Evolutionary conservation across 108 stramenopile species (phyloP), one percentile per base, ranked within the genome.

Genomic region (Craspedostauros australis): DNA sequence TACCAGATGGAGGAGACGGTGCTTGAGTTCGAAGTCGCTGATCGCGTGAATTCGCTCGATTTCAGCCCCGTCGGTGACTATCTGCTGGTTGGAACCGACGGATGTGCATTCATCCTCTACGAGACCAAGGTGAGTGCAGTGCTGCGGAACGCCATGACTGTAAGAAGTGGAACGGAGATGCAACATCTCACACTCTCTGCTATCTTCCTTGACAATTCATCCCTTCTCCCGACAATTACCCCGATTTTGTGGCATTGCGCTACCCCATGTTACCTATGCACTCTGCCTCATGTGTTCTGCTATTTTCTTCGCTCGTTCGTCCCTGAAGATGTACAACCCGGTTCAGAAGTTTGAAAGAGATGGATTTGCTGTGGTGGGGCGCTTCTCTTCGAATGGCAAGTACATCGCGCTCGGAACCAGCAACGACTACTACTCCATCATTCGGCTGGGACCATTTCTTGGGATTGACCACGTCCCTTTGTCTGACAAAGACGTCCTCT

Each of bases 81-180:
- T 45, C 33, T 62, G 12, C 34, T 58, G 1, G 62, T 70, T 29
- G 68, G 57, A 2, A 67, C 61, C n/a, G 68, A 70, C 45, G 61
- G 50, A 15, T 27, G 55, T 9, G 11, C 7, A 1, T 66, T 66
- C 36, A 58, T 50, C 5, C n/a, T 66, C 1, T 50, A 53, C 46
- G 65, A 66, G 31, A 66, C 65, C 3, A 25, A 11, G 9, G 34
- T 36, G 12, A 36, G 34, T 36, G 11, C n/a, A n/a, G n/a, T n/a
- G n/a, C n/a, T n/a, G n/a, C n/a, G n/a, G n/a, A n/a, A n/a, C n/a
- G n/a, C n/a, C n/a, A n/a, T n/a, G n/a, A n/a, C n/a, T n/a, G n/a
- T n/a, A n/a, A n/a, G n/a, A n/a, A n/a, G n/a, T n/a, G n/a, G n/a
- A n/a, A n/a, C n/a, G n/a, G n/a, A n/a, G n/a, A n/a, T n/a, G n/a